Base-by-base conservation (phyloP, 2,329 filamentous ascomycete genomes). In the Phaeosphaeria sp. region DNA sequence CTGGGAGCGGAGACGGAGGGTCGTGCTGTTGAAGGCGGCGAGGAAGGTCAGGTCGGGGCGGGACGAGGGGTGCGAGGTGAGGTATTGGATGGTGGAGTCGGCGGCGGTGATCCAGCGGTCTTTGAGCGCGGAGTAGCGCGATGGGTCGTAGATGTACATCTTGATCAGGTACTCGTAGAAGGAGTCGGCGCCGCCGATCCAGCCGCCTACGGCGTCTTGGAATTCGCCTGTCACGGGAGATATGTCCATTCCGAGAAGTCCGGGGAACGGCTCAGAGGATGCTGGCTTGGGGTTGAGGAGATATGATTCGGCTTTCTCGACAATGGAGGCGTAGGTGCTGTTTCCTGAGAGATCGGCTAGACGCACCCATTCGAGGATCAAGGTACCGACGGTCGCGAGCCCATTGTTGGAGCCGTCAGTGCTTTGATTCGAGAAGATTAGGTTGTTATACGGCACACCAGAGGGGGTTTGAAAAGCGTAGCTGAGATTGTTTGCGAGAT, bases 121-220 rank as follows among this genome's bases (percentile, higher is more conserved):
- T 67, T 83, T 87, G 78, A 94, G 92, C 2, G 76, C 60, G 1
- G 69, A 77, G 68, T 91, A 96, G 2, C 86, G 83, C 6, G 74
- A 66, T 0, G 86, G 82, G 71, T 94, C 89, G 74, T 96, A 96
- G 53, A 94, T 77, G 68, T 89, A 96, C 91, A 95, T 94, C 81
- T 96, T 96, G 76, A 96, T 89, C 30, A 96, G 84, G 69, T 96
- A 96, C 78, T 96, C 92, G 78, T 96, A 96, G 78, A 89, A 96
- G 44, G 88, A 91, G 75, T 96, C 92, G 27, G 85, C 85, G 6
- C 90, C 89, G 50, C 89, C 91, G 40, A 86, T 85, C 92, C 92
- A 96, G 45, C 91, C 90, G 51, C 93, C 92, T 1, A 65, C 69
- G 22, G 84, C 84, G 70, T 94, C 86, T 15, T 84, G 65, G 65